Percentiles rank a stretch among this genome's conserved stretches.
Evolutionary conservation across 192 early-diverging fungal species (phyloP).

Genomic region (Rhizoclosmatium sp.): DNA sequence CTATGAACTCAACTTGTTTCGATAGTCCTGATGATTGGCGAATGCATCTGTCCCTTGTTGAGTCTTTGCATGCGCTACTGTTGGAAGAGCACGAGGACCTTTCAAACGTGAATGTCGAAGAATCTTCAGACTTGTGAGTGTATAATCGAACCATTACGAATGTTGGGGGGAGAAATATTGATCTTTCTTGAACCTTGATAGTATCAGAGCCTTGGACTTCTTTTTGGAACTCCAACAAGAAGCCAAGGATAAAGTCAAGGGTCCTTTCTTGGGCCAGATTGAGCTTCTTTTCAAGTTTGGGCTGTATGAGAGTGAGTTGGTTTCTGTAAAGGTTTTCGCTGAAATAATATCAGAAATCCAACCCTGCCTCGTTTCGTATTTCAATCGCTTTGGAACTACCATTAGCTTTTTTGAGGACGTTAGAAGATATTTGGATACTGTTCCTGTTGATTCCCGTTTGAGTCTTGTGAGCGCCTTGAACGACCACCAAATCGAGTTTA

Average conservation of each 20-base stretch:
- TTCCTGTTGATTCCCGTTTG: constrained; percentile 4
- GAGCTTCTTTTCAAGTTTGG: constrained; percentile 53
- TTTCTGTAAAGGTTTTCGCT: background rate
- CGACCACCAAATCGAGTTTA: background rate
- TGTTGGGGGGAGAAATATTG: background rate
- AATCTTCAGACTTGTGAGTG: constrained; percentile 16
- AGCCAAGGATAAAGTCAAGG: constrained; percentile 56
- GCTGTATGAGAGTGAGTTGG: constrained; percentile 22
- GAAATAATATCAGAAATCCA: constrained; percentile 8
- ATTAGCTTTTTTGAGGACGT: constrained; percentile 82
- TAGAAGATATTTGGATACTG: constrained; percentile 55
- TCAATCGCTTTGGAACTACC: constrained; percentile 69
- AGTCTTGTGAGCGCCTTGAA: background rate
- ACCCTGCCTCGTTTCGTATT: constrained; percentile 60
- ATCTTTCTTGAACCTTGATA: constrained; percentile 8
- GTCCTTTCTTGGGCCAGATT: constrained; percentile 76
- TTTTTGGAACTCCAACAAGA: constrained; percentile 14
- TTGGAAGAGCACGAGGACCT: constrained; percentile 43
- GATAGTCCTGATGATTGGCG: constrained; percentile 80
- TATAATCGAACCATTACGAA: background rate
- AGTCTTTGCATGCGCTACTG: constrained; percentile 60
- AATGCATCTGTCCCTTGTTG: constrained; percentile 65
- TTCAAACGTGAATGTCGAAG: background rate
- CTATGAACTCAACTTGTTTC: background rate
- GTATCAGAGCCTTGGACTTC: constrained; percentile 4